A percentile compares a stretch with the other conserved stretches of the same genome.
Conservation (phyloP, 768 basidiomycete species). For the Suillus spraguei region DNA sequence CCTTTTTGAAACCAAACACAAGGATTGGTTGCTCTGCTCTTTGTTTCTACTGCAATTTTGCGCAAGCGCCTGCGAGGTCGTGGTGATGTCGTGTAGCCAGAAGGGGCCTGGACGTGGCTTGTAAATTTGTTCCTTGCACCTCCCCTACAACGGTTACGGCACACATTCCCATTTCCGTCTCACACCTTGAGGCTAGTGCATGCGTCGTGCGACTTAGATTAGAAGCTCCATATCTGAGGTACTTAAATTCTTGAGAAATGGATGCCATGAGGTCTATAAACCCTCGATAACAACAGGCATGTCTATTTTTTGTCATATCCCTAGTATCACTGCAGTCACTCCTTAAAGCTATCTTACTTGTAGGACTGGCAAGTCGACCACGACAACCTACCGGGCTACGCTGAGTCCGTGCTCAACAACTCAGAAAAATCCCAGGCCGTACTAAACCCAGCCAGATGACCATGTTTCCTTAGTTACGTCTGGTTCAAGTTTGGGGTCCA, state of each 20-base stretch:
- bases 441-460: neutral
- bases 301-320: neutral
- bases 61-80: neutral
- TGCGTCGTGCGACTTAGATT: too few species aligned
- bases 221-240: neutral
- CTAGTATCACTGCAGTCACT: too few species aligned
- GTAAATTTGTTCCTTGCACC: neutral
- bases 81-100: neutral
- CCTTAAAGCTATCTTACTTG: neutral
- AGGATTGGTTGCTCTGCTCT: neutral
- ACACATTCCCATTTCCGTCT: neutral
- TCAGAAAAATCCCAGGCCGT: neutral
- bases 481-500: constrained; percentile 1
- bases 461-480: constrained; percentile 2
- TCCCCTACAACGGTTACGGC: neutral
- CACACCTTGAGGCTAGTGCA: too few species aligned
- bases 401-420: neutral
- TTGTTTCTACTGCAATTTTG: neutral
- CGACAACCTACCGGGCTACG: neutral
- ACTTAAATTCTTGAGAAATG: neutral
- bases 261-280: neutral
- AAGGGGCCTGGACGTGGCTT: neutral
- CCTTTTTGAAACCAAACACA: constrained; percentile 8
- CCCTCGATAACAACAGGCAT: neutral
- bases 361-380: neutral